Conservation (phyloP, 2,329 filamentous ascomycete genomes). For the Scopulariopsis brevicaulis region DNA sequence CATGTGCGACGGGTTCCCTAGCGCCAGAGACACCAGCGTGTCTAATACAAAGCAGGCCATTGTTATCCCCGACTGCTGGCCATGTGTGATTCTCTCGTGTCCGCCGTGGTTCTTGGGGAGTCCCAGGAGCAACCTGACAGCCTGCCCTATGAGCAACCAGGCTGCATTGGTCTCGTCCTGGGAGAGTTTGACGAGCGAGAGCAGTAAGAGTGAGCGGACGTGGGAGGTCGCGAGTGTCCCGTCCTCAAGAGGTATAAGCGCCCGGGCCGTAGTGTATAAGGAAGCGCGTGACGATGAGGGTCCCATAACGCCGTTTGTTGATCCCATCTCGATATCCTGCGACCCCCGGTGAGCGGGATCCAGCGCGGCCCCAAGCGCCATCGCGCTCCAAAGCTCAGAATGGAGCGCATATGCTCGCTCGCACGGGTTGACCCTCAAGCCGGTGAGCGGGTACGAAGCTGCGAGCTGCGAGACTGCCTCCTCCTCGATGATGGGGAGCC, state of each 20-base stretch:
- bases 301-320: neutral
- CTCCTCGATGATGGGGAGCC: conserved; percentile 64
- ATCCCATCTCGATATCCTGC: conserved; percentile 15
- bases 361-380: conserved; percentile 47
- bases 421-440: conserved; percentile 14
- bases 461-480: conserved; percentile 43
- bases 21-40: conserved; percentile 38
- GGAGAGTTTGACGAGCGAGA: conserved; percentile 53
- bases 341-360: conserved; percentile 18
- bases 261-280: conserved; percentile 38
- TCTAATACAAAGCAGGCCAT: conserved; percentile 54
- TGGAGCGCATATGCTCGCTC: conserved; percentile 26
- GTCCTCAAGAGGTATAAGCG: conserved; percentile 26
- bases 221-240: neutral
- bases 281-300: neutral
- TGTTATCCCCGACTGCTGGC: conserved; percentile 13
- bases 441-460: conserved; percentile 26
- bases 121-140: conserved; percentile 33
- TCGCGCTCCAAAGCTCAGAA: conserved; percentile 47
- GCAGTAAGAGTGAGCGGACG: conserved; percentile 34
- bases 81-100: conserved; percentile 3
- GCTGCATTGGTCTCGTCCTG: conserved; percentile 43
- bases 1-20: conserved; percentile 38
- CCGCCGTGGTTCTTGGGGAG: conserved; percentile 4
- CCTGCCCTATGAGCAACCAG: conserved; percentile 53